These are phyloP conservation scores for Cryphonectria naterciae DNA, from an alignment of 2,329 filamentous ascomycete genomes.

Conservation along the genomic window DNA sequence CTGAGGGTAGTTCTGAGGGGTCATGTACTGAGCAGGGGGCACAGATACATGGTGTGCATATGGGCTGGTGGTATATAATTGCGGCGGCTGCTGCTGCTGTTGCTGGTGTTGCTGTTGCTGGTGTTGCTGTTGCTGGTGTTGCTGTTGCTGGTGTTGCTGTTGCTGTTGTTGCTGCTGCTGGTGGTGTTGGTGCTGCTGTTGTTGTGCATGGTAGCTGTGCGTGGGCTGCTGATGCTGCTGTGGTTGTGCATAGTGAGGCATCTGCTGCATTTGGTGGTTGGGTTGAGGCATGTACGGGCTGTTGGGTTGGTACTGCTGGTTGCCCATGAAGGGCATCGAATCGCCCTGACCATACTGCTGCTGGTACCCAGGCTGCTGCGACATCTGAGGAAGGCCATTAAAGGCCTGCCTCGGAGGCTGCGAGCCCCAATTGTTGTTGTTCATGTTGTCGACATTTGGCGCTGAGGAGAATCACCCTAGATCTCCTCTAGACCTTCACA, in stretches of 20 bases:
- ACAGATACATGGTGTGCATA: constrained; percentile 30
- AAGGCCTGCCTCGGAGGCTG: constrained; percentile 29
- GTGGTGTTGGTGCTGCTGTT: constrained; percentile 31
- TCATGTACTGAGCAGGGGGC: constrained; percentile 22
- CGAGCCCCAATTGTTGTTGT: constrained; percentile 30
- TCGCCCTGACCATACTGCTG: constrained; percentile 31
- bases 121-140: constrained; percentile 33
- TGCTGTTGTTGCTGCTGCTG: constrained; percentile 32
- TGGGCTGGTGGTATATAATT: constrained; percentile 33
- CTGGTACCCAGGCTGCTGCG: constrained; percentile 33
- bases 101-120: constrained; percentile 17
- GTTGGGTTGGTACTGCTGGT: constrained; percentile 33
- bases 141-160: constrained; percentile 33
- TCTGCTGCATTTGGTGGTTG: constrained; percentile 35
- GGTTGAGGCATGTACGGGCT: constrained; percentile 32
- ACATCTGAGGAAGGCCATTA: constrained; percentile 26
- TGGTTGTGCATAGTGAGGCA: constrained; percentile 33
- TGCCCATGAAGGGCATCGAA: constrained; percentile 28
- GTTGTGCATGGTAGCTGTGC: constrained; percentile 34
- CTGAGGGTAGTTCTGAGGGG: constrained; percentile 42
- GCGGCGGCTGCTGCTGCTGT: not conserved
- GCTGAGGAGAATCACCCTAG: constrained; percentile 3
- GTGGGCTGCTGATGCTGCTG: constrained; percentile 34
- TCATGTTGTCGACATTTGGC: constrained; percentile 28
- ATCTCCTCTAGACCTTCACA: not conserved